Base-by-base conservation (phyloP, 176 grass and related monocot genomes). In the Cocos nucifera region DNA sequence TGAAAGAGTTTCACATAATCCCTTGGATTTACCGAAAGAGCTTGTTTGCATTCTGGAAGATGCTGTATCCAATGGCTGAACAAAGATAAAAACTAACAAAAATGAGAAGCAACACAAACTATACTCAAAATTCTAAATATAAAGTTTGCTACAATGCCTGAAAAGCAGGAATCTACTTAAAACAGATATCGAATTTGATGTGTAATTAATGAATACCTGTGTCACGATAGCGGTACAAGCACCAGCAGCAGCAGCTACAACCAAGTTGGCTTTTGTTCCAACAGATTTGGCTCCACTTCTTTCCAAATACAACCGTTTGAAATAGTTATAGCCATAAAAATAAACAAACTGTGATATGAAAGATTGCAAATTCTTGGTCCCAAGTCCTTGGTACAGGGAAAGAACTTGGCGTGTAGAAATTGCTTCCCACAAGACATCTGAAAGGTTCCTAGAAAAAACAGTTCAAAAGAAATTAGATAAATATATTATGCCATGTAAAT, bases 1-100 rank as follows among this genome's bases (percentile, higher is more conserved):
- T 6, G 81, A 58, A 62, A 98, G 82, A 81, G 88, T 98, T 78
- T 78, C 79, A 29, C 78, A 71, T 23, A 98, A 65, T 19, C 94
- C 87, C 66, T 89, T 98, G 22, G 88, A 89, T 80, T 98, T 98
- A 62, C 88, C 93, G 25, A 98, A 92, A 39, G 87, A 76, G 79
- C 88, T 89, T 58, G 94, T 98, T 88, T 98, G 94, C 94, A 98
- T 98, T 81, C 76, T 92, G 58, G 94, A 85, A 65, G 94, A 72
- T 73, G 88, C 88, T 25, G 84, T 98, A 75, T 98, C 93, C 49
- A 98, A 73, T 76, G 93, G 93, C 87, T 98, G 59, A 15, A 71
- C 4, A 65, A 49, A 29, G 54, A 5, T 3, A 25, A 32, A 49
- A 65, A 59, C 16, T 25, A 65, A 24, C 15, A 22, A 68, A 15